Evolutionary conservation across 2,329 filamentous ascomycete species (phyloP), one percentile per base, ranked within the genome.

Genomic region (Fonsecaea nubica): DNA sequence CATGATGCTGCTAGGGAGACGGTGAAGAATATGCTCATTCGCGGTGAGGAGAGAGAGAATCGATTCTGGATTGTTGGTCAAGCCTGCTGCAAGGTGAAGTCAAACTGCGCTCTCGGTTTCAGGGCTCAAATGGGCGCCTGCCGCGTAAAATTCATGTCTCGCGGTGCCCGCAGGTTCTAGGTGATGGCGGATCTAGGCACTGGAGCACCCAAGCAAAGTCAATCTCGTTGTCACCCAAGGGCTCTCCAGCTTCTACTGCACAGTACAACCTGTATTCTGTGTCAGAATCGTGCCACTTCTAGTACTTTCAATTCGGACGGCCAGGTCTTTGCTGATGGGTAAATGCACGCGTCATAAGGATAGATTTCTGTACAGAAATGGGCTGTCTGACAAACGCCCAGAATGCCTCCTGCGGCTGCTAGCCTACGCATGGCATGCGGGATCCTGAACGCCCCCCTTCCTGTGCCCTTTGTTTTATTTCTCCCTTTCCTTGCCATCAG

Each of bases 1-100:
- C 71, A 72, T 72, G 69, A 67, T 72, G 69, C 61, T 69, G 63
- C 63, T 45, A 52, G 58, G 30, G 60, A 48, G 45, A 42, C 65
- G 42, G 42, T n/a, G 33, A 48, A 5, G 45, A 54, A 57, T 50
- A 53, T 18, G 33, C 58, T 54, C 60, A 58, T 59, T 36, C 60
- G 59, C 58, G 63, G 66, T 52, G 61, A 64, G 53, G 36, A 45
- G 45, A 57, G 30, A 33, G 45, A 56, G 18, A 57, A n/a, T 55
- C 64, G 45, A 13, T 61, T 36, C 61, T 42, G 36, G 58, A 55
- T 38, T 54, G 52, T 58, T 56, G 42, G 54, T 58, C 56, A 53
- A 59, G 33, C 35, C 53, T 54, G 38, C 58, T 38, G 58, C 45
- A 63, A 54, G 50, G 38, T 48, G 38, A 63, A 67, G 55, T 36